phyloP scores from a whole-genome alignment of 2,329 filamentous ascomycete genomes.

The Phymatotrichopsis omnivora region DNA sequence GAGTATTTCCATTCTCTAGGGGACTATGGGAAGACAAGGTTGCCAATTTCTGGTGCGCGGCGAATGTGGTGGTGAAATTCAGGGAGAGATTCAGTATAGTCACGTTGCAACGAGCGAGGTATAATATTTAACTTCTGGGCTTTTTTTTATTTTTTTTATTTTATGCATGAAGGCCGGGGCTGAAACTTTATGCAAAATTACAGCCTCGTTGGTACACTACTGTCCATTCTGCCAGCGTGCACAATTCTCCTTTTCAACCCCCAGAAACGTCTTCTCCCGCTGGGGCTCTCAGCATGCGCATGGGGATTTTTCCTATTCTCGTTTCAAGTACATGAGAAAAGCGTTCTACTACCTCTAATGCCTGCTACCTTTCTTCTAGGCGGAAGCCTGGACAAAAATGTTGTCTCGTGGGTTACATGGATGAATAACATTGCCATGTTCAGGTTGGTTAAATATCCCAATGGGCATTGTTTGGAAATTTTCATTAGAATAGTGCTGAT shows the following conservation, averaged over 20 bases:
- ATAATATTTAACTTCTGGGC: background rate
- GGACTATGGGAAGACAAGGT: conserved; percentile 98
- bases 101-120: conserved; percentile 50
- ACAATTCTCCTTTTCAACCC: conserved; percentile 69
- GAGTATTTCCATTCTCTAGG: conserved; percentile 93
- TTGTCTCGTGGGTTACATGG: conserved; percentile 87
- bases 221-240: conserved; percentile 69
- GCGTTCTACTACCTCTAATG: conserved; percentile 78
- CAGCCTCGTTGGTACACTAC: conserved; percentile 63
- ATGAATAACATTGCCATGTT: conserved; percentile 51
- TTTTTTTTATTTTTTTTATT: background rate
- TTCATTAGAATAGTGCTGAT: conserved; percentile 50
- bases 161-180: no score
- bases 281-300: conserved; percentile 70
- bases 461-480: conserved; percentile 8
- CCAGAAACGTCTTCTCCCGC: conserved; percentile 62
- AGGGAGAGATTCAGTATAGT: conserved; percentile 55
- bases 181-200: no score
- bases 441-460: conserved; percentile 6
- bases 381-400: conserved; percentile 64
- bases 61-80: conserved; percentile 84
- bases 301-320: conserved; percentile 98
- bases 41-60: conserved; percentile 92
- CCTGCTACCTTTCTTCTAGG: conserved; percentile 86
- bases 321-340: conserved; percentile 98